These are phyloP conservation scores for Paraphaeosphaeria sporulosa DNA, from an alignment of 2,329 filamentous ascomycete species.

Conservation along the genomic window DNA sequence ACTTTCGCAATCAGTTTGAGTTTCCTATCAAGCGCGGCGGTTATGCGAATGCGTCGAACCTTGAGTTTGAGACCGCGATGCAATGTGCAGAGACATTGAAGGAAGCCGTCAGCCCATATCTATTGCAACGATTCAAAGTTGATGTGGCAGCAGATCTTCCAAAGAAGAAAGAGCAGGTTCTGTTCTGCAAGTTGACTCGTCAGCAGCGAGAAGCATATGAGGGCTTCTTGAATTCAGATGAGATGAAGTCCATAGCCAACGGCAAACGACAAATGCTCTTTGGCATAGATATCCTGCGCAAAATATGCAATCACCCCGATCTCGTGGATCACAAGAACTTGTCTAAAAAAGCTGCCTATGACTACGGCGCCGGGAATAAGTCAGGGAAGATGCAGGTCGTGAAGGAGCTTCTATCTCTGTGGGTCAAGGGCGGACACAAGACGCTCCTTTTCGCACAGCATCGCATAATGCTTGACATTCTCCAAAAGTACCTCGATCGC, in stretches of 20 bases:
- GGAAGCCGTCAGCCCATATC: slow-evolving; percentile 90
- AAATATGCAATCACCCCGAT: slow-evolving; percentile 98
- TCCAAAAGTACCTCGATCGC: slow-evolving; percentile 78
- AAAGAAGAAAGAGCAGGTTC: slow-evolving; percentile 93
- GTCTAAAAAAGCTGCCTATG: slow-evolving; percentile 69
- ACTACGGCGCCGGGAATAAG: slow-evolving; percentile 78
- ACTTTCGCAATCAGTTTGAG: slow-evolving; percentile 90
- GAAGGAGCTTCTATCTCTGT: slow-evolving; percentile 83
- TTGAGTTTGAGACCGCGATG: slow-evolving; percentile 92
- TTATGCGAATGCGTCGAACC: slow-evolving; percentile 92
- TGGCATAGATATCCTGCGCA: slow-evolving; percentile 89
- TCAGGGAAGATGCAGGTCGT: slow-evolving; percentile 98
- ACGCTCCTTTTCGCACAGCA: slow-evolving; percentile 92
- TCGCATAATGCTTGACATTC: slow-evolving; percentile 92
- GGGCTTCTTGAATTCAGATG: slow-evolving; percentile 79
- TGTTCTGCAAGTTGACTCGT: slow-evolving; percentile 91
- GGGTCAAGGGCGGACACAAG: slow-evolving; percentile 93
- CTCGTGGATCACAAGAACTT: slow-evolving; percentile 72
- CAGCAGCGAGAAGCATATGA: slow-evolving; percentile 83
- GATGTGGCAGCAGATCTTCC: slow-evolving; percentile 94
- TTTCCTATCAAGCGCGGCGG: slow-evolving; percentile 92
- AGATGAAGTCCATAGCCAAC: slow-evolving; percentile 82
- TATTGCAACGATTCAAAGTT: slow-evolving; percentile 89
- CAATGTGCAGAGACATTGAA: slow-evolving; percentile 94
- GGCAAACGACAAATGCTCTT: slow-evolving; percentile 81